Percentiles rank a stretch among this genome's conserved stretches.
These are phyloP conservation scores for Dothiorella sarmentorum DNA, from an alignment of 2,329 filamentous ascomycete species.

Conservation along the genomic window DNA sequence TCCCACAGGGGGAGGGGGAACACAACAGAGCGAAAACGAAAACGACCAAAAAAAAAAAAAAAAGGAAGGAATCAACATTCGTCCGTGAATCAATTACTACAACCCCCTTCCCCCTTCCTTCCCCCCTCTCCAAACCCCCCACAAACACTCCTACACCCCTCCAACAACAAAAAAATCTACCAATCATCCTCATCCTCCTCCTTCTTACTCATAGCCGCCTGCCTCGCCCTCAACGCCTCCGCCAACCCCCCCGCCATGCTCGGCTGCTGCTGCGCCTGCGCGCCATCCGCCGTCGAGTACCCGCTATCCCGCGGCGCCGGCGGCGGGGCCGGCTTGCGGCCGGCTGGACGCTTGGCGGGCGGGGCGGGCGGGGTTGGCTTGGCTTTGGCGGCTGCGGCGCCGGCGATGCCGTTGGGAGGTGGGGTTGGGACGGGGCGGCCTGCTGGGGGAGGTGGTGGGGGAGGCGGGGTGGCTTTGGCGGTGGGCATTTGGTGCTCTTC, in stretches of 20 bases:
- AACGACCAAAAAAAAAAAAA: background rate
- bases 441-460: slow-evolving; percentile 52
- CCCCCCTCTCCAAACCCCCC: background rate
- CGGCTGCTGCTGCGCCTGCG: slow-evolving; percentile 31
- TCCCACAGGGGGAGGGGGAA: too few relatives aligned
- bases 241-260: slow-evolving; percentile 50
- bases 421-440: slow-evolving; percentile 45
- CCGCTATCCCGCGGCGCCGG: slow-evolving; percentile 65
- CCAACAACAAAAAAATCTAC: too few relatives aligned
- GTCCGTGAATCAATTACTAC: background rate
- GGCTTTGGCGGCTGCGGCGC: slow-evolving; percentile 29
- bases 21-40: background rate
- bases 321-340: slow-evolving; percentile 64
- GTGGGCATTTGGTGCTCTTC: slow-evolving; percentile 67
- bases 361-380: slow-evolving; percentile 67
- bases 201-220: slow-evolving; percentile 46
- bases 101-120: background rate
- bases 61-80: background rate
- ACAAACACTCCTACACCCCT: background rate
- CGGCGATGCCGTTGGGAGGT: slow-evolving; percentile 41
- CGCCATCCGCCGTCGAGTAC: slow-evolving; percentile 37
- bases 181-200: slow-evolving; percentile 39
- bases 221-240: slow-evolving; percentile 48
- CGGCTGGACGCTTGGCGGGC: slow-evolving; percentile 73
- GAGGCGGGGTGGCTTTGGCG: slow-evolving; percentile 52